Conservation (phyloP, 2,329 filamentous ascomycete species). For the Zymoseptoria pseudotritici region DNA sequence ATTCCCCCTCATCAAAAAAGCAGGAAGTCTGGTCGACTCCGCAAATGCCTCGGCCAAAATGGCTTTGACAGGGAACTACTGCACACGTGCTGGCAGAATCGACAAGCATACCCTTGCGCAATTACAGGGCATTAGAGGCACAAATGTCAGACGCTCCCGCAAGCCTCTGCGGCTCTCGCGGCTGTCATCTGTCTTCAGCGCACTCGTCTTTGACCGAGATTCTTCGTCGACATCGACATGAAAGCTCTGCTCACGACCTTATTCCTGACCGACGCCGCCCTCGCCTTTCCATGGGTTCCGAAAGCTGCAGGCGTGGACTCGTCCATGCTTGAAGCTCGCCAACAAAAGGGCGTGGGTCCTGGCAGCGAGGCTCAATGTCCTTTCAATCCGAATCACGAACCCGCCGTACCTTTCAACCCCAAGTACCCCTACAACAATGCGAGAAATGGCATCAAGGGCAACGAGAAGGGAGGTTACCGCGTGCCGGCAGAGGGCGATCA, state of each 20-base stretch:
- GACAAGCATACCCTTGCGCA: no score
- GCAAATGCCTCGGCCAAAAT: no score
- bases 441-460: slow-evolving; percentile 36
- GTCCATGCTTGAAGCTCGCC: slow-evolving; percentile 25
- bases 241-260: slow-evolving; percentile 19
- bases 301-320: slow-evolving; percentile 32
- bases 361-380: slow-evolving; percentile 30
- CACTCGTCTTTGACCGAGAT: no score
- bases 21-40: background rate
- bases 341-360: slow-evolving; percentile 26
- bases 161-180: background rate
- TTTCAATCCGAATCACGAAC: slow-evolving; percentile 34
- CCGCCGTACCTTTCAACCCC: slow-evolving; percentile 29
- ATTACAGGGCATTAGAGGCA: no score
- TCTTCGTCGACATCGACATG: slow-evolving; percentile 12
- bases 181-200: background rate
- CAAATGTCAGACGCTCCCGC: no score
- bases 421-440: slow-evolving; percentile 40
- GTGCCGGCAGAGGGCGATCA: slow-evolving; percentile 39
- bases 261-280: slow-evolving; percentile 21
- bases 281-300: slow-evolving; percentile 35
- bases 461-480: slow-evolving; percentile 36
- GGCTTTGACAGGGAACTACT: no score
- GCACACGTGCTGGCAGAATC: no score
- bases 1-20: background rate